phyloP scores from a whole-genome alignment of 169 alveolate species.

The Ichthyophthirius multifiliis region DNA sequence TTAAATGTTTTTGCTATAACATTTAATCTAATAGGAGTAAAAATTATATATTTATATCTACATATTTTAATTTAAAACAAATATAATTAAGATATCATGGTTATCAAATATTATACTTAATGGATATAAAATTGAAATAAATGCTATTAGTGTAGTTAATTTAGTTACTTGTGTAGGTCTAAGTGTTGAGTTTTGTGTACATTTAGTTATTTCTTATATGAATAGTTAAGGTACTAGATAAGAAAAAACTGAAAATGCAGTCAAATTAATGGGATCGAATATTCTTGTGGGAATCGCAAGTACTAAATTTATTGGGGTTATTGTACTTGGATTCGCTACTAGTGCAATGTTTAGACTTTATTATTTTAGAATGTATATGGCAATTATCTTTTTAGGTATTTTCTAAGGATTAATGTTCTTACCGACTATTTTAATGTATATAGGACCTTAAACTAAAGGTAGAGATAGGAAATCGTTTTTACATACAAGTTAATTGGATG shows the following conservation, averaged over 20 bases:
- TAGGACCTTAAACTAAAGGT: conserved; percentile 30
- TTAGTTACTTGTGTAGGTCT: conserved; percentile 73
- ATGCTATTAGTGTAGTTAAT: conserved; percentile 81
- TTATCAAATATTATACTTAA: conserved; percentile 60
- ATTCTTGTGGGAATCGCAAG: conserved; percentile 75
- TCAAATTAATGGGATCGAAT: conserved; percentile 66
- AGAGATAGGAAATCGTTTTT: not conserved
- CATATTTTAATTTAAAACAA: not conserved
- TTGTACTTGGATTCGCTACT: conserved; percentile 76
- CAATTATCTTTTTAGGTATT: conserved; percentile 67
- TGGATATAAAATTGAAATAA: conserved; percentile 73
- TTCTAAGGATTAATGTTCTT: conserved; percentile 67
- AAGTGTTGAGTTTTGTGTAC: conserved; percentile 81
- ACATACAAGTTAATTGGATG: too few species aligned
- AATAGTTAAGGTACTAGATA: conserved; percentile 55
- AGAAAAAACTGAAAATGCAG: conserved; percentile 64
- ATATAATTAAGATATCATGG: conserved; percentile 23
- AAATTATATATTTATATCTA: not conserved
- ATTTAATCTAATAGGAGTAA: conserved; percentile 66
- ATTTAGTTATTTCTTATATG: conserved; percentile 67
- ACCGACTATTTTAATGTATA: conserved; percentile 23
- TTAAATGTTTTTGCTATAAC: conserved; percentile 60
- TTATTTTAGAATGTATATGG: conserved; percentile 79
- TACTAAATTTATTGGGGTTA: conserved; percentile 78
- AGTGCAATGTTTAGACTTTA: conserved; percentile 71